These are phyloP conservation scores for Xylariaceae sp. DNA, from an alignment of 2,329 filamentous ascomycete species.

Conservation along the genomic window DNA sequence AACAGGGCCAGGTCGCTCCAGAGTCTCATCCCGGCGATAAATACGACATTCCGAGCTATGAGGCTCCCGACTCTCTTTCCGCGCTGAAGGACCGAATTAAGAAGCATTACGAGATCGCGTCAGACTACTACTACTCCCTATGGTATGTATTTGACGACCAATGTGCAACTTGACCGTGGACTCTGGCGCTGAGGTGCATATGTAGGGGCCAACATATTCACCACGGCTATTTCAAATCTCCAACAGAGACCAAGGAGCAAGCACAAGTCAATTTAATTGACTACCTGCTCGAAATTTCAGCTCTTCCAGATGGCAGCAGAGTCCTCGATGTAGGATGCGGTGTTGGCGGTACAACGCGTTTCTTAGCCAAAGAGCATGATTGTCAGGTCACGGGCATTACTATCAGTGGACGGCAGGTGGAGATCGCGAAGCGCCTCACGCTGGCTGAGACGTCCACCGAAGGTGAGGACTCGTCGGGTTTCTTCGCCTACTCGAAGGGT, in stretches of 20 bases:
- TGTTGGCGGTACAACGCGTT: slow-evolving; percentile 54
- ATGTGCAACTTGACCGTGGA: background rate
- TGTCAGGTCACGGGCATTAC: slow-evolving; percentile 56
- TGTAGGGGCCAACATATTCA: slow-evolving; percentile 61
- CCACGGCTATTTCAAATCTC: slow-evolving; percentile 53
- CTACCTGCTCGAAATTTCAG: slow-evolving; percentile 47
- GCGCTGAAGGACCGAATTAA: slow-evolving; percentile 54
- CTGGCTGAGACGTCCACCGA: slow-evolving; percentile 18
- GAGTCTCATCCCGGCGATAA: slow-evolving; percentile 24
- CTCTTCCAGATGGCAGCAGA: slow-evolving; percentile 30
- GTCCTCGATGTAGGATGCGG: slow-evolving; percentile 60
- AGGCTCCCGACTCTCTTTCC: slow-evolving; percentile 21
- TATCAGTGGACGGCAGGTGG: slow-evolving; percentile 55
- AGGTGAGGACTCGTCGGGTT: background rate
- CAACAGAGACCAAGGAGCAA: slow-evolving; percentile 50
- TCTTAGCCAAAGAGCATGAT: slow-evolving; percentile 46
- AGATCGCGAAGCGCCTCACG: slow-evolving; percentile 51
- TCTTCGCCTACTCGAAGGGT: slow-evolving; percentile 11
- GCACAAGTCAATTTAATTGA: slow-evolving; percentile 55
- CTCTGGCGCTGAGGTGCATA: slow-evolving; percentile 3
- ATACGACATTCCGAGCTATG: slow-evolving; percentile 23
- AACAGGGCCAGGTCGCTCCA: too few species aligned
- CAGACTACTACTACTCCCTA: slow-evolving; percentile 57
- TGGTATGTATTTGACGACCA: slow-evolving; percentile 37
- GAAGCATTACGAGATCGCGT: slow-evolving; percentile 57